Evolutionary conservation across 1,139 yeast genomes (phyloP), one percentile per base, ranked within the genome.

Genomic region (Yamadazyma buinensis): DNA sequence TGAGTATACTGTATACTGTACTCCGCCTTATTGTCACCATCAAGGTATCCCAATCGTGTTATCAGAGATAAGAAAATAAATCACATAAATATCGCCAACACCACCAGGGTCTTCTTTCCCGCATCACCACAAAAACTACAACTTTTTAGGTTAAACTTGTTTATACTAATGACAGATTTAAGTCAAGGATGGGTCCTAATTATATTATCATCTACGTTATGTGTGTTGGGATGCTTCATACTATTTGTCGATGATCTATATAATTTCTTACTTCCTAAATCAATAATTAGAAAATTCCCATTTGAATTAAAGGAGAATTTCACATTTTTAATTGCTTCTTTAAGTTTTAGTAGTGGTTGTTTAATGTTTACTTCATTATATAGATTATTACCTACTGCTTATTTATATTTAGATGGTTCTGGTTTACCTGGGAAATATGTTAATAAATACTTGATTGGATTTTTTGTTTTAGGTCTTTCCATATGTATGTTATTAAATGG

Each of bases 311-410:
- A 75, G 39, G 74, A 77, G 38, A 82, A 80, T 51, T 77, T 77
- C 40, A 51, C 57, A 6, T 83, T 85, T 48, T 62, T 85, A 43
- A 75, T 81, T 23, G 77, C 77, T 8, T 77, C 87, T 5, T 64
- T 86, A 32, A 72, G 87, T 1, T 62, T 88, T 34, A 80, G 92
- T 43, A 69, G 92, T 1, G 97, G 97, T 1, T 80, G 87, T 28
- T 67, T 84, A 54, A 43, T 85, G 7, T 77, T 88, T 51, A 87
- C 96, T 0, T 75, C 95, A 0, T 59, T 90, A 39, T 84, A 77
- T 58, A 72, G 80, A 40, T 66, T 90, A 37, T 59, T 90, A 15
- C 96, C 97, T 0, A 80, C 77, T 43, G 77, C 86, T 64, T 42
- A 64, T 72, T 36, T 50, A 51, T 61, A 57, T 35, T 32, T 46